Evolutionary conservation across 345 rosid species (phyloP).

Genomic region (Chamaenerion angustifolium): DNA sequence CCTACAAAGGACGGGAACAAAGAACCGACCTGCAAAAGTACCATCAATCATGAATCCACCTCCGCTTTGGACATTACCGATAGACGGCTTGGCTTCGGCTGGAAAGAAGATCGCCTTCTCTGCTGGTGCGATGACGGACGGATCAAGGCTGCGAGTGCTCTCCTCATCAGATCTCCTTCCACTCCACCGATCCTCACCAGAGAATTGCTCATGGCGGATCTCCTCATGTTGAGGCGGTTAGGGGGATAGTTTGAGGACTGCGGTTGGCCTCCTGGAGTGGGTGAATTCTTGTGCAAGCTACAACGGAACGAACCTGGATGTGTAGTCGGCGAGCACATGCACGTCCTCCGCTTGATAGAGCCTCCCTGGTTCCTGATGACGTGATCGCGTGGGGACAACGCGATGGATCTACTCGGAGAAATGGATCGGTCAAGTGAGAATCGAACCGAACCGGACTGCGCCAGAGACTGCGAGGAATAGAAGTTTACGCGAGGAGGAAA

Average conservation of each 20-base stretch:
- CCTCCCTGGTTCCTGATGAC: conserved; percentile 14
- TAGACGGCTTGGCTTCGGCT: conserved; percentile 60
- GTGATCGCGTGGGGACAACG: conserved; percentile 17
- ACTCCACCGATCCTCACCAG: conserved; percentile 81
- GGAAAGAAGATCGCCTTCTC: conserved; percentile 44
- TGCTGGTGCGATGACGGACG: conserved; percentile 80
- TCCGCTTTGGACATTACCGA: conserved; percentile 48
- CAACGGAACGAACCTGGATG: conserved; percentile 86
- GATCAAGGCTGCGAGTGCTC: conserved; percentile 69
- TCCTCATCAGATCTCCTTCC: conserved; percentile 75
- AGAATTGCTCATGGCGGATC: conserved; percentile 92
- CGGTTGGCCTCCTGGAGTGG: conserved; percentile 1
- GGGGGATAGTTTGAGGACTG: conserved; percentile 23
- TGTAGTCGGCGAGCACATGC: conserved; percentile 84
- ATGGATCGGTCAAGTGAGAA: conserved; percentile 47
- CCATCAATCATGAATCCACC: neutral
- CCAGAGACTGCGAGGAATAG: conserved; percentile 17
- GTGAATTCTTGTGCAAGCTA: conserved; percentile 41
- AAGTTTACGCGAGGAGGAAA: conserved; percentile 63
- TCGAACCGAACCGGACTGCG: conserved; percentile 25
- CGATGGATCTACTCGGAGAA: conserved; percentile 34
- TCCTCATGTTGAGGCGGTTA: conserved; percentile 47
- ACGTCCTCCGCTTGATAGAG: conserved; percentile 28
- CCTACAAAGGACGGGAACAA: too few species aligned
- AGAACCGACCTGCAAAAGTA: too few species aligned